A percentile compares a stretch with the other conserved stretches of the same genome.
These are phyloP conservation scores for Cystobasidium ongulense DNA, from an alignment of 768 basidiomycete species.

Conservation along the genomic window DNA sequence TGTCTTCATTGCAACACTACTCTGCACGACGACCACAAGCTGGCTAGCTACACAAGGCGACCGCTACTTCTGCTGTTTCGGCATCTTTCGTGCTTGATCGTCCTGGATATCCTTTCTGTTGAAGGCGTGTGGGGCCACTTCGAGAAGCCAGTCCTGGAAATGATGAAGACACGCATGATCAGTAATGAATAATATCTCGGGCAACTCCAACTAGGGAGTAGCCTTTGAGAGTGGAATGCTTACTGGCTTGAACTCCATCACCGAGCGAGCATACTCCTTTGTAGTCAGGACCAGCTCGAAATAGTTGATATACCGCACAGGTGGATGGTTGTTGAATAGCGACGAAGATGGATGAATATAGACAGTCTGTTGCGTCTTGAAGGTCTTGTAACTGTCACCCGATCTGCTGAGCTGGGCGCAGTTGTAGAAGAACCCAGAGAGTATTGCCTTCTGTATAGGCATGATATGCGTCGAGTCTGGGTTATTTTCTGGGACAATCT, in stretches of 20 bases:
- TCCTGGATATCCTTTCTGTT: slow-evolving; percentile 52
- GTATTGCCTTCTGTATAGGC: slow-evolving; percentile 88
- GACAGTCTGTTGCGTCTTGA: slow-evolving; percentile 77
- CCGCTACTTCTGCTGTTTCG: slow-evolving; percentile 21
- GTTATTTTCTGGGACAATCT: slow-evolving; percentile 76
- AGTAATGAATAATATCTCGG: no score
- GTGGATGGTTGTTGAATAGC: slow-evolving; percentile 90
- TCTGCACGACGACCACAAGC: background rate
- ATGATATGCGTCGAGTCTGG: slow-evolving; percentile 88
- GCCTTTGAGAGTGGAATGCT: slow-evolving; percentile 88
- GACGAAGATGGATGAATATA: slow-evolving; percentile 94
- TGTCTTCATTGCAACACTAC: background rate
- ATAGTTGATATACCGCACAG: slow-evolving; percentile 78
- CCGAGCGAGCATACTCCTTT: slow-evolving; percentile 93
- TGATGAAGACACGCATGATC: background rate
- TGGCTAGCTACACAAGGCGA: background rate
- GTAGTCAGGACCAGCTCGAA: slow-evolving; percentile 96
- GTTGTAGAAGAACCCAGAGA: slow-evolving; percentile 62
- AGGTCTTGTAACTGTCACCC: slow-evolving; percentile 91
- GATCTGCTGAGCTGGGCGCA: slow-evolving; percentile 88
- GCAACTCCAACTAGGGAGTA: no score
- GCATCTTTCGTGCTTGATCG: slow-evolving; percentile 29
- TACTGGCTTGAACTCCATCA: slow-evolving; percentile 94
- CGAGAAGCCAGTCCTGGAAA: slow-evolving; percentile 16
- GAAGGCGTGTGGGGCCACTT: slow-evolving; percentile 96